A percentile compares a stretch with the other conserved stretches of the same genome.
These are phyloP conservation scores for Trypanosoma rangeli DNA, from an alignment of 208 protist species.

Conservation along the genomic window DNA sequence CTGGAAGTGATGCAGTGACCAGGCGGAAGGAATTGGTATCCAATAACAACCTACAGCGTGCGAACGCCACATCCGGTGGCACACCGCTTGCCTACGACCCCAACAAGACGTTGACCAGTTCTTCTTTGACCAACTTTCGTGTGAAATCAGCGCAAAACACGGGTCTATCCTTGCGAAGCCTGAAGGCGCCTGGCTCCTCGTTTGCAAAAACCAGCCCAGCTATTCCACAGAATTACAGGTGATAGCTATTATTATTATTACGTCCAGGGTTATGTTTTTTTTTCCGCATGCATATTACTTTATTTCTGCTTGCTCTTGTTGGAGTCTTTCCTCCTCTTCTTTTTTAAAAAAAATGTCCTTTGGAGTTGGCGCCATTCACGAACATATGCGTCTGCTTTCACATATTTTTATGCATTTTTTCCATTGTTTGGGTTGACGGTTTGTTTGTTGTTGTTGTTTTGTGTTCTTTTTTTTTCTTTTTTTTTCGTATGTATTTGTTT, in stretches of 20 bases:
- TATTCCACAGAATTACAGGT: not conserved
- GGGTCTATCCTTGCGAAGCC: slow-evolving; percentile 4
- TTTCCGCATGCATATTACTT: not conserved
- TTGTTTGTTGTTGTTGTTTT: no score
- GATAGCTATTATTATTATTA: not conserved
- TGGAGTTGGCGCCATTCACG: not conserved
- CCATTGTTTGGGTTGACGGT: no score
- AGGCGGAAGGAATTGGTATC: not conserved
- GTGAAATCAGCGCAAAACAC: not conserved
- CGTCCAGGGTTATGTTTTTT: not conserved
- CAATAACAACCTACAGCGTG: not conserved
- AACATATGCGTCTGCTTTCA: not conserved
- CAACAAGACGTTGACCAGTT: not conserved
- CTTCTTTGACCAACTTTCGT: not conserved
- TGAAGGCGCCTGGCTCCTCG: not conserved
- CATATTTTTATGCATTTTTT: not conserved
- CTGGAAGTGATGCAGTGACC: not conserved
- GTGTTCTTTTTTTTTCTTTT: not conserved
- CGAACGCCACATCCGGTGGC: not conserved
- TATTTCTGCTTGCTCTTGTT: not conserved
- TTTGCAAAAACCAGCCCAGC: not conserved
- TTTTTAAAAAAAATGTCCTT: not conserved
- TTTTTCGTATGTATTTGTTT: not conserved
- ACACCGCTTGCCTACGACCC: not conserved
- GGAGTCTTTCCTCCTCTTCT: not conserved